Conservation (phyloP, 495 filamentous ascomycete species). For the Filosporella fistucella region DNA sequence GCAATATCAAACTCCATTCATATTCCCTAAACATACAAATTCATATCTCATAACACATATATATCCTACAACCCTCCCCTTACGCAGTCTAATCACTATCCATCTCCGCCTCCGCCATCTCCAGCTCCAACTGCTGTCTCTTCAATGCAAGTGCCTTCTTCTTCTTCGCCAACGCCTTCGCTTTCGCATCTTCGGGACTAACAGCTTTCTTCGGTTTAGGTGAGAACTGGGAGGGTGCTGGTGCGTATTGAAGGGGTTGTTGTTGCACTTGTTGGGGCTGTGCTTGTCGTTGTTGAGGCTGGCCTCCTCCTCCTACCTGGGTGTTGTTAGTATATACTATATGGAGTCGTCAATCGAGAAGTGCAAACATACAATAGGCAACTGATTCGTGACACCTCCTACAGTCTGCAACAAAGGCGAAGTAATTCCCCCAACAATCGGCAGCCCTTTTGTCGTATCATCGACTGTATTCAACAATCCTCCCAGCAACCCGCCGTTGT, state of each 20-base stretch:
- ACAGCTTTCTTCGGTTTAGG: conserved; percentile 5
- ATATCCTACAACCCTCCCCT: too few species aligned
- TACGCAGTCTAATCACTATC: neutral
- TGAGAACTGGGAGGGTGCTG: neutral
- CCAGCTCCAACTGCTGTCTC: conserved; percentile 17
- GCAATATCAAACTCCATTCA: too few species aligned
- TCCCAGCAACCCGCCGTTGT: conserved; percentile 15
- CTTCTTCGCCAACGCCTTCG: conserved; percentile 17
- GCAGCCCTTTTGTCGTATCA: conserved; percentile 18
- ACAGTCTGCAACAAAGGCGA: conserved; percentile 17
- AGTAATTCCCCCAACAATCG: conserved; percentile 16
- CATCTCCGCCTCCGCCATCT: conserved; percentile 16
- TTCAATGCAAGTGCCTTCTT: conserved; percentile 13
- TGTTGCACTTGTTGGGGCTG: conserved; percentile 4
- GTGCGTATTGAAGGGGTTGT: conserved; percentile 3
- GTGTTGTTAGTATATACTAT: neutral
- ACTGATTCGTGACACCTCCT: conserved; percentile 11
- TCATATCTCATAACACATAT: neutral
- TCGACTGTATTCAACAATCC: conserved; percentile 18
- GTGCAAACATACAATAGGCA: conserved; percentile 14
- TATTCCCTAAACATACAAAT: neutral
- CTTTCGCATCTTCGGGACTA: conserved; percentile 13
- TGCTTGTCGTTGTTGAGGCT: neutral
- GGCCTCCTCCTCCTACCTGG: conserved; percentile 4
- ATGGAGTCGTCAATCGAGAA: neutral